Conservation (phyloP, 371 early-diverging fungal genomes). For the Apophysomyces elegans region DNA sequence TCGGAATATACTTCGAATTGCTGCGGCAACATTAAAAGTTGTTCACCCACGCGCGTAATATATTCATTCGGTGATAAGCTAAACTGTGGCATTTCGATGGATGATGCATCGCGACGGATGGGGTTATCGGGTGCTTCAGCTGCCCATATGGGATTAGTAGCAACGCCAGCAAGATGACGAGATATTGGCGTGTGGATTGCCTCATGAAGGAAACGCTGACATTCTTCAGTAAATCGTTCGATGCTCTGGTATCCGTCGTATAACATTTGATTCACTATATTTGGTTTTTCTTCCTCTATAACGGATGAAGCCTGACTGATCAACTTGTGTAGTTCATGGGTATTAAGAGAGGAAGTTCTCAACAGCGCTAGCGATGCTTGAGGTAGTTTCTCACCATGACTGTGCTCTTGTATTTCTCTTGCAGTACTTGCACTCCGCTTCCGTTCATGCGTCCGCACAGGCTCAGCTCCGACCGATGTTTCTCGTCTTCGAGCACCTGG, state of each 20-base stretch:
- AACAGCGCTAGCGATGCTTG: slow-evolving; percentile 52
- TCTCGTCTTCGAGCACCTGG: slow-evolving; percentile 22
- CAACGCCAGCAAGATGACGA: slow-evolving; percentile 45
- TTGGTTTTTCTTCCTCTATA: slow-evolving; percentile 19
- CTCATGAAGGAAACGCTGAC: slow-evolving; percentile 67
- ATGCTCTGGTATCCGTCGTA: slow-evolving; percentile 17
- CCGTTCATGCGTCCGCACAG: slow-evolving; percentile 19
- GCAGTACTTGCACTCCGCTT: slow-evolving; percentile 21
- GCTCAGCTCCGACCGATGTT: slow-evolving; percentile 14
- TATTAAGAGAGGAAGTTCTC: slow-evolving; percentile 62
- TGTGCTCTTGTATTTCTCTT: slow-evolving; percentile 1
- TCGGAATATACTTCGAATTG: slow-evolving; percentile 70
- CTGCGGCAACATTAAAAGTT: slow-evolving; percentile 69
- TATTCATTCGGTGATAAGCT: slow-evolving; percentile 66
- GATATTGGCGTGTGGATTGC: slow-evolving; percentile 58
- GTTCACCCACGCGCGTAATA: slow-evolving; percentile 72
- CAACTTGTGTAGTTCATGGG: slow-evolving; percentile 27
- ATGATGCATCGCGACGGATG: slow-evolving; percentile 23
- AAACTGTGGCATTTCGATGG: slow-evolving; percentile 58
- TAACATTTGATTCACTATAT: slow-evolving; percentile 12
- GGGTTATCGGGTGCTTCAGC: slow-evolving; percentile 26
- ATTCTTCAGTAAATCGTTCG: slow-evolving; percentile 39
- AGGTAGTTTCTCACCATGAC: slow-evolving; percentile 27
- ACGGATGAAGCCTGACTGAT: slow-evolving; percentile 24
- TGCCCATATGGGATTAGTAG: slow-evolving; percentile 39